These are phyloP conservation scores for Beauveria sp. DNA, from an alignment of 2,329 filamentous ascomycete species.

Conservation along the genomic window DNA sequence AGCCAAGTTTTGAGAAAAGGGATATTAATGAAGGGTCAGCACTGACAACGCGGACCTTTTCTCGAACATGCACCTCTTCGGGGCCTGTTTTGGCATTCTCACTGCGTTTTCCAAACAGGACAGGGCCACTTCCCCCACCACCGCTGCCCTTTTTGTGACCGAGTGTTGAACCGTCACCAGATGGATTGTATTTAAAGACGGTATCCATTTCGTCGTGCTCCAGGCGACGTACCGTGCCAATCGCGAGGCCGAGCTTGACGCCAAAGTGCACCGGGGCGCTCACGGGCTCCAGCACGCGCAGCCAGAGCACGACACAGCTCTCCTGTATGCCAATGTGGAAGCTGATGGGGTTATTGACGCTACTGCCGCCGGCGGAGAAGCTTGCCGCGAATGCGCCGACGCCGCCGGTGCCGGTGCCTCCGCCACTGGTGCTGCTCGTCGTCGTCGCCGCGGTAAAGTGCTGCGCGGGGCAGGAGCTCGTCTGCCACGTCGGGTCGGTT, in stretches of 20 bases:
- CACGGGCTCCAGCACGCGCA: conserved; percentile 63
- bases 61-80: conserved; percentile 67
- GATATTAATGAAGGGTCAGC: conserved; percentile 83
- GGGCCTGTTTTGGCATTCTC: conserved; percentile 12
- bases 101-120: conserved; percentile 19
- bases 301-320: conserved; percentile 59
- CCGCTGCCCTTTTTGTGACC: conserved; percentile 5
- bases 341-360: conserved; percentile 55
- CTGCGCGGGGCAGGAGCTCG: conserved; percentile 33
- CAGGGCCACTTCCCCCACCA: conserved; percentile 15
- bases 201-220: conserved; percentile 76
- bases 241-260: conserved; percentile 63
- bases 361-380: conserved; percentile 18
- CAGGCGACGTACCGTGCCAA: conserved; percentile 53
- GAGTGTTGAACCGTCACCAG: conserved; percentile 21
- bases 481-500: conserved; percentile 36
- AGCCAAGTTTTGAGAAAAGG: conserved; percentile 73
- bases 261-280: conserved; percentile 53
- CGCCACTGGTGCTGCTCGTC: conserved; percentile 38
- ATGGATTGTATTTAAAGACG: conserved; percentile 57
- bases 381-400: conserved; percentile 41
- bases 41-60: conserved; percentile 83
- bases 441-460: conserved; percentile 34
- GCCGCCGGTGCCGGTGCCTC: neutral
- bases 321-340: conserved; percentile 66